A percentile compares a stretch with the other conserved stretches of the same genome.
phyloP scores from a whole-genome alignment of 208 protist species.

The Leishmania arabica region DNA sequence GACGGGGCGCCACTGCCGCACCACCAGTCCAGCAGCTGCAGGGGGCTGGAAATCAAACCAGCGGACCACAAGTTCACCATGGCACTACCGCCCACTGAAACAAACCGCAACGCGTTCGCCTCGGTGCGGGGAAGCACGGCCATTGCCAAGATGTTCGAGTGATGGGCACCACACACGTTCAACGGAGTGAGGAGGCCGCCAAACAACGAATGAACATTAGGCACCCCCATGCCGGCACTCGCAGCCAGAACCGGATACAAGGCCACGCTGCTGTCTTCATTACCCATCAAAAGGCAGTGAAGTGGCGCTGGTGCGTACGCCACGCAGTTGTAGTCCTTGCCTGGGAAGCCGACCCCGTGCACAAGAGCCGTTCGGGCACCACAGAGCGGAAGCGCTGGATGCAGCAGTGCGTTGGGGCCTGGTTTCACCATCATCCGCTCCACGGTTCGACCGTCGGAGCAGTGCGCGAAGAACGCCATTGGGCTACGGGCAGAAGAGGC shows the following conservation, averaged over 20 bases:
- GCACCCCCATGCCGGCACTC: background rate
- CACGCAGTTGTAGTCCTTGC: constrained; percentile 75
- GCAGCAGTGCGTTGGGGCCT: background rate
- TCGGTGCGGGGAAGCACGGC: constrained; percentile 19
- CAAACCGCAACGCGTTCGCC: constrained; percentile 29
- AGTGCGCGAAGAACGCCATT: constrained; percentile 54
- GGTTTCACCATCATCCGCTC: background rate
- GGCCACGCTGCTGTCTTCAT: constrained; percentile 68
- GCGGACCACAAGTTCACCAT: constrained; percentile 30
- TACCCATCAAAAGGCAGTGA: constrained; percentile 47
- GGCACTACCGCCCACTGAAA: constrained; percentile 56
- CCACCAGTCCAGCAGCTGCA: constrained; percentile 34
- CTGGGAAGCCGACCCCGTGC: constrained; percentile 35
- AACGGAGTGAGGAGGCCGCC: constrained; percentile 13
- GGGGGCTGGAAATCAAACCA: background rate
- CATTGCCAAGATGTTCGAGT: constrained; percentile 78
- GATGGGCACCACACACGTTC: constrained; percentile 61
- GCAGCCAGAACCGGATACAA: constrained; percentile 14
- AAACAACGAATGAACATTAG: constrained; percentile 10
- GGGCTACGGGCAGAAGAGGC: background rate
- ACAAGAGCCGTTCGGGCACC: constrained; percentile 29
- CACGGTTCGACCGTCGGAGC: constrained; percentile 53
- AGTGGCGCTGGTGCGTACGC: constrained; percentile 37
- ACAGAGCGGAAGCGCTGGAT: background rate
- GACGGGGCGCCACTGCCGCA: constrained; percentile 1